phyloP scores from a whole-genome alignment of 169 alveolate species.

The Plasmodium cynomolgi region DNA sequence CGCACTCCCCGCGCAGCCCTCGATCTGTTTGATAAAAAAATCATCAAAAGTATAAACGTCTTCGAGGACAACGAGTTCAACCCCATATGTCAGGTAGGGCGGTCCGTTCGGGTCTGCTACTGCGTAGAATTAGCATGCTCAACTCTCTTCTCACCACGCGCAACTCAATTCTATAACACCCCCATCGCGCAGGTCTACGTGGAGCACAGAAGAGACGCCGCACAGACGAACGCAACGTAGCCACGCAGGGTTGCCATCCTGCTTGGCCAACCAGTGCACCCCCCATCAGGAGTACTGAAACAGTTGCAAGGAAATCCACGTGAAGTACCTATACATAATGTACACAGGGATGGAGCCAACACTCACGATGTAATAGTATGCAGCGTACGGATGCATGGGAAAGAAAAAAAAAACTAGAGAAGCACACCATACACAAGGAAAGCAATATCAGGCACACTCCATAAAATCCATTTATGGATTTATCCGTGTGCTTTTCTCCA shows the following conservation, averaged over 20 bases:
- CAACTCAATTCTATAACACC: neutral
- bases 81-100: constrained; percentile 58
- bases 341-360: constrained; percentile 67
- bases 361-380: constrained; percentile 40
- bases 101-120: neutral
- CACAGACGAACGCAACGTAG: neutral
- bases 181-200: neutral
- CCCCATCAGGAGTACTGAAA: constrained; percentile 55
- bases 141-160: neutral
- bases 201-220: constrained; percentile 1
- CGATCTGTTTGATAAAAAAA: constrained; percentile 32
- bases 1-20: constrained; percentile 2
- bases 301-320: constrained; percentile 67
- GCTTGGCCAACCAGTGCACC: neutral
- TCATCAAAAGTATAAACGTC: constrained; percentile 52
- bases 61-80: constrained; percentile 14
- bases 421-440: constrained; percentile 8
- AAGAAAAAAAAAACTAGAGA: constrained; percentile 62
- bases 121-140: neutral
- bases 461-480: constrained; percentile 53
- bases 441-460: constrained; percentile 59
- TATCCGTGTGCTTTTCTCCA: constrained; percentile 43
- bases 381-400: constrained; percentile 74
- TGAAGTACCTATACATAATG: constrained; percentile 48
- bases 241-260: neutral